A percentile compares a stretch with the other conserved stretches of the same genome.
These are phyloP conservation scores for Euphorbia tirucalli DNA, from an alignment of 345 rosid genomes.

Conservation along the genomic window DNA sequence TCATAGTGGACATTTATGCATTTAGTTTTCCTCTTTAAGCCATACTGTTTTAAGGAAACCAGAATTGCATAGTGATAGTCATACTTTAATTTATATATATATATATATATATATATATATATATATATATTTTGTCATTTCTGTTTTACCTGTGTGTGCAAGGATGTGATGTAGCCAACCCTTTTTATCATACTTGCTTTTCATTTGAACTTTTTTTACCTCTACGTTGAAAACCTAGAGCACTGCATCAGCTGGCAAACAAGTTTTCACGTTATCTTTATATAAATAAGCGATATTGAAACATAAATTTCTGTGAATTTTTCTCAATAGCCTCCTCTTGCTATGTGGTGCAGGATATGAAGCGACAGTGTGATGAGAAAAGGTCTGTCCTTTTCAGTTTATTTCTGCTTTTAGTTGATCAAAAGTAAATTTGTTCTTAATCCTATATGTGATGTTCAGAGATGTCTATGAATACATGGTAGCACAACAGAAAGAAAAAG, in stretches of 20 bases:
- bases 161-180: neutral
- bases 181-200: neutral
- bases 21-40: neutral
- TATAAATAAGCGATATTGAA: neutral
- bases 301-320: constrained; percentile 4
- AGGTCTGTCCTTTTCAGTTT: constrained; percentile 45
- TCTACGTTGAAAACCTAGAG: neutral
- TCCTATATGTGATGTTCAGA: constrained; percentile 45
- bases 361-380: constrained; percentile 93
- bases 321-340: constrained; percentile 23
- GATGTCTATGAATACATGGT: constrained; percentile 66
- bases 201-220: neutral
- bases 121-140: neutral
- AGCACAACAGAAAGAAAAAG: constrained; percentile 76
- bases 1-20: neutral
- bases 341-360: constrained; percentile 77
- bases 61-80: neutral
- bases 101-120: neutral
- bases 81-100: neutral
- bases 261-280: neutral
- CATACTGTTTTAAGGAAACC: neutral
- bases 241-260: neutral
- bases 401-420: constrained; percentile 15
- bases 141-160: neutral
- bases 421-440: constrained; percentile 25